These are phyloP conservation scores for Allium cepa DNA, from an alignment of 106 monocot species.

Conservation along the genomic window DNA sequence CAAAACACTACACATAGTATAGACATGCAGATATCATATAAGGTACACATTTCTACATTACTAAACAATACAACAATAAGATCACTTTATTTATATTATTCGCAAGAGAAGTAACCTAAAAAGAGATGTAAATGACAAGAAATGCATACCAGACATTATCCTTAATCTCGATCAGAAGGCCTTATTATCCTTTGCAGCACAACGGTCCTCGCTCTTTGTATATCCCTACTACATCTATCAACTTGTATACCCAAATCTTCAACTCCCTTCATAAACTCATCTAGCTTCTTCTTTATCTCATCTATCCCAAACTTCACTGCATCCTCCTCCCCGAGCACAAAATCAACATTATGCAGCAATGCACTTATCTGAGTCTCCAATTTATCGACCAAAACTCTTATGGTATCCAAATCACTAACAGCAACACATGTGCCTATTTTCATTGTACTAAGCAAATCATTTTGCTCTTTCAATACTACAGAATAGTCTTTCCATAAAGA, in stretches of 20 bases:
- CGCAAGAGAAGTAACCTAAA: too few relatives aligned
- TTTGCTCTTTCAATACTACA: conserved; percentile 24
- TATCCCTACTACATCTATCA: conserved; percentile 37
- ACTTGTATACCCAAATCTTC: conserved; percentile 41
- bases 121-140: too few relatives aligned
- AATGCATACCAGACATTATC: too few relatives aligned
- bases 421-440: conserved; percentile 15
- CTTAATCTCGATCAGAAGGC: conserved; percentile 2
- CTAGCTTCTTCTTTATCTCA: conserved; percentile 39
- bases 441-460: conserved; percentile 27
- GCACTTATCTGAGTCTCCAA: conserved; percentile 27
- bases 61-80: too few relatives aligned
- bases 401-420: conserved; percentile 38
- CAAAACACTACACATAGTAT: too few relatives aligned
- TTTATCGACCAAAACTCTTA: conserved; percentile 28
- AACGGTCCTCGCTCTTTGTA: conserved; percentile 34
- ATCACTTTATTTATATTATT: too few relatives aligned
- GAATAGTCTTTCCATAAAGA: conserved; percentile 32
- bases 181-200: conserved; percentile 40
- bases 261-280: conserved; percentile 16
- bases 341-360: conserved; percentile 24
- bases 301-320: conserved; percentile 30
- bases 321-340: conserved; percentile 22
- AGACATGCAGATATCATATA: too few relatives aligned
- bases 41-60: too few relatives aligned